Base-by-base conservation (phyloP, 352 stramenopile species). In the Aphanomyces cochlioides region DNA sequence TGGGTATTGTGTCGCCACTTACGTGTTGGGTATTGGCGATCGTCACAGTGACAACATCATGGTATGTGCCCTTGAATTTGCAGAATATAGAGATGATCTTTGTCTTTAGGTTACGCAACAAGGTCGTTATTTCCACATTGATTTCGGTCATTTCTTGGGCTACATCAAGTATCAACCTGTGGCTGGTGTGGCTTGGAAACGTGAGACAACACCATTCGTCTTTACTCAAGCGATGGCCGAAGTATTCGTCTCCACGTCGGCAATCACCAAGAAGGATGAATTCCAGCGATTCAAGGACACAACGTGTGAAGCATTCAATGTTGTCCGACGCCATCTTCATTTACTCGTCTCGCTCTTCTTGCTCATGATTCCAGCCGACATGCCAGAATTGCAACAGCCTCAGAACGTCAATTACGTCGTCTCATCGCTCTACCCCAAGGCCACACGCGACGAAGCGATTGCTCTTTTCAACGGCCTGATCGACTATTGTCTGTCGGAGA, bases 181-280 rank as follows among this genome's bases (percentile, higher is more conserved):
- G 0, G 54, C 54, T 8, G 54, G 54, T 7, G 41, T 67, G 37
- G 68, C 57, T 8, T 61, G 50, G 45, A 73, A 73, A 53, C 57
- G 68, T n/a, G 68, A 73, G 66, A 67, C 57, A 56, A 68, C 57
- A 2, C 54, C 56, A 45, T 96, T 96, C 41, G 88, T 96, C 56
- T 96, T 96, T 66, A 96, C 88, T 5, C 84, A 80, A 48, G 88
- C 93, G 61, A 94, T 96, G 86, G 88, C 88, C 0, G 87, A 93
- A 61, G 88, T 96, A 28, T 71, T 95, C 37, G 43, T n/a, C 10
- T 50, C 43, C 10, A 50, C 43, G 43, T 50, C 43, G 10, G 17
- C 10, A n/a, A 12, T 50, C 10, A 50, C 43, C 43, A 50, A 50
- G 43, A 50, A 50, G 10, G 17, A 50, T n/a, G 43, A 50, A 7